phyloP scores from a whole-genome alignment of 805 yeast genomes.

The Yarrowia osloensis region DNA sequence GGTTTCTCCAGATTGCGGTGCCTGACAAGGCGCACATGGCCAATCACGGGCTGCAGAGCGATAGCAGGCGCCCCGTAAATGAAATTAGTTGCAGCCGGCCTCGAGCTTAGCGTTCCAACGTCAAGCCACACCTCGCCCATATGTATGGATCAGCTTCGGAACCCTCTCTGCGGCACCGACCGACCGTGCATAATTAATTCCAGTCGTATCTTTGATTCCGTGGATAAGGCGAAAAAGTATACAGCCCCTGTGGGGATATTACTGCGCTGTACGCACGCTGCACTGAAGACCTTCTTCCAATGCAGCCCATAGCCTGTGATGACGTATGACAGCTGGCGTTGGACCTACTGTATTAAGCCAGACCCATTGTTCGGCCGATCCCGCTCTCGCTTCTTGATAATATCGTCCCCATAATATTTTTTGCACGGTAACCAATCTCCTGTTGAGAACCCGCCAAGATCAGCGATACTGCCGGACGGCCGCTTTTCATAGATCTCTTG shows the following conservation, averaged over 20 bases:
- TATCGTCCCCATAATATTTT: neutral
- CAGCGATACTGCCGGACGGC: too few species aligned
- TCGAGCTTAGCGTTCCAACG: neutral
- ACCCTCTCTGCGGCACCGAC: neutral
- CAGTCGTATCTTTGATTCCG: neutral
- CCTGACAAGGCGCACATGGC: neutral
- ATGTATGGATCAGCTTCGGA: neutral
- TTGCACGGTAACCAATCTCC: neutral
- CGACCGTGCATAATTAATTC: neutral
- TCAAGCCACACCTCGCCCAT: neutral
- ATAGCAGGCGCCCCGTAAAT: neutral
- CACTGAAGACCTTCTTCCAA: too few species aligned
- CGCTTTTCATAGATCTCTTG: neutral
- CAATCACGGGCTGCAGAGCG: neutral
- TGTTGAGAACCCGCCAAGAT: neutral
- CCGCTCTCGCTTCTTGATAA: conserved; percentile 4
- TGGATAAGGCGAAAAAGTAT: neutral
- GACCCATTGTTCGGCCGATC: neutral
- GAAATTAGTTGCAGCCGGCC: neutral
- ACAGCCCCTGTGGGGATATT: too few species aligned
- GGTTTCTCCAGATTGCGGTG: neutral
- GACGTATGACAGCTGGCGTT: neutral
- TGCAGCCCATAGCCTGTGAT: too few species aligned
- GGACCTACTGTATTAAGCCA: neutral
- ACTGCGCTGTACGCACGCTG: too few species aligned